phyloP scores from a whole-genome alignment of 345 rosid genomes.

The Aurinia saxatilis region DNA sequence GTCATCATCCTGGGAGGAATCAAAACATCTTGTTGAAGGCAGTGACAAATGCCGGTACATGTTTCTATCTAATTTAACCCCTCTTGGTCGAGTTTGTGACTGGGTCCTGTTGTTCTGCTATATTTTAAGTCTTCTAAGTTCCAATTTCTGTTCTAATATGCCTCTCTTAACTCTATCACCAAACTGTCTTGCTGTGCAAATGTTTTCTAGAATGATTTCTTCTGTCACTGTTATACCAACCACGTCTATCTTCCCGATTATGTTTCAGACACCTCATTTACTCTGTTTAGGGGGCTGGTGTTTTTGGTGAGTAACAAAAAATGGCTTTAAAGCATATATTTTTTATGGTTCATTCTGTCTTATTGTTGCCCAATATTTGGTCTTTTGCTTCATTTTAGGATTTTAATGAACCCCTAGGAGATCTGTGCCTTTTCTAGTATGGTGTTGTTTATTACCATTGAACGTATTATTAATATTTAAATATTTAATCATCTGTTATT shows the following conservation, averaged over 20 bases:
- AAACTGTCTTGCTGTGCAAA: not conserved
- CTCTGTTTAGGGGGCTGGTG: not conserved
- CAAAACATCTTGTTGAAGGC: slow-evolving; percentile 54
- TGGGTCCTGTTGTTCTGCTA: not conserved
- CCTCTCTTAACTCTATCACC: not conserved
- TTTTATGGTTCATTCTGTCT: not conserved
- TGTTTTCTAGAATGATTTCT: not conserved
- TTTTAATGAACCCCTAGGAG: not conserved
- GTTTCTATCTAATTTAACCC: not conserved
- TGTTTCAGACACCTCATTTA: not conserved
- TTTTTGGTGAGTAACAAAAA: no score
- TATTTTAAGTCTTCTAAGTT: not conserved
- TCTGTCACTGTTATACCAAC: not conserved
- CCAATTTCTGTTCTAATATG: not conserved
- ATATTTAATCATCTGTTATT: not conserved
- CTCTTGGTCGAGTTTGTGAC: slow-evolving; percentile 1
- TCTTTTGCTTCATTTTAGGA: not conserved
- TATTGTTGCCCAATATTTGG: not conserved
- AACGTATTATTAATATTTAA: not conserved
- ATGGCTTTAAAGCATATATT: not conserved
- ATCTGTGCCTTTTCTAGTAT: not conserved
- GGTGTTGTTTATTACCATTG: slow-evolving; percentile 8
- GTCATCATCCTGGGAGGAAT: slow-evolving; percentile 81
- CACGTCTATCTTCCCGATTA: not conserved
- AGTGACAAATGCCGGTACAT: slow-evolving; percentile 80